Base-by-base conservation (phyloP, 495 filamentous ascomycete genomes). In the Apiosordaria backusii region DNA sequence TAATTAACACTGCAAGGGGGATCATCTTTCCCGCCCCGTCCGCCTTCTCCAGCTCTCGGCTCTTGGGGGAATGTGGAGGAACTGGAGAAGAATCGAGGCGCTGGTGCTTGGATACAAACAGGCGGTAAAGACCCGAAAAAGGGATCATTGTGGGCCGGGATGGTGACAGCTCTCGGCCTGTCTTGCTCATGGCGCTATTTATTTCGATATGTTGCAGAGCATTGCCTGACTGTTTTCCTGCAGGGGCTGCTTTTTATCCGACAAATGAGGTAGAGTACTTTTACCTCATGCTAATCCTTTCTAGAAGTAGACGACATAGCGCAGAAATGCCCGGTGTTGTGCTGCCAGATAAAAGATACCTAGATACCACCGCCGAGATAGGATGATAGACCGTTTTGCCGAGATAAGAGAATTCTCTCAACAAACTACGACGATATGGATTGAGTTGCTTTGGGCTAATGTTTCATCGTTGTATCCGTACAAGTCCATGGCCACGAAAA, bases 11-110 rank as follows among this genome's bases (percentile, higher is more conserved):
- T 45, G 35, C 35, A 45, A 45, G 35, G 35, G 35, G 35, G 35
- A 45, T 45, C 35, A 45, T 45, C 35, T 45, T 45, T 45, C 35
- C 35, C 35, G 35, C 35, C 35, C 35, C 35, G 35, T 13, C 35
- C 35, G 35, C 35, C 16, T 45, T 45, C 35, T 45, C 35, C 35
- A 45, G 35, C 59, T 40, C 6, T 25, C 16, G 19, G 62, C n/a
- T 25, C 45, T 27, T 64, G 62, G 23, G 23, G 23, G 53, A 64
- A 55, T 27, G 52, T 13, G 26, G 62, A 27, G 27, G 62, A 54
- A 64, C 57, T 64, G 50, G 50, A 60, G 25, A 64, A 60, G 13
- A 29, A 64, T 15, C 21, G 21, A 22, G 10, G 10, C 21, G 10
- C 25, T 23, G 22, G 55, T 19, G 21, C 15, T 60, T 60, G 27